Percentiles rank a stretch among this genome's conserved stretches.
These are phyloP conservation scores for Hanseniaspora occidentalis DNA, from an alignment of 805 yeast species.

Conservation along the genomic window DNA sequence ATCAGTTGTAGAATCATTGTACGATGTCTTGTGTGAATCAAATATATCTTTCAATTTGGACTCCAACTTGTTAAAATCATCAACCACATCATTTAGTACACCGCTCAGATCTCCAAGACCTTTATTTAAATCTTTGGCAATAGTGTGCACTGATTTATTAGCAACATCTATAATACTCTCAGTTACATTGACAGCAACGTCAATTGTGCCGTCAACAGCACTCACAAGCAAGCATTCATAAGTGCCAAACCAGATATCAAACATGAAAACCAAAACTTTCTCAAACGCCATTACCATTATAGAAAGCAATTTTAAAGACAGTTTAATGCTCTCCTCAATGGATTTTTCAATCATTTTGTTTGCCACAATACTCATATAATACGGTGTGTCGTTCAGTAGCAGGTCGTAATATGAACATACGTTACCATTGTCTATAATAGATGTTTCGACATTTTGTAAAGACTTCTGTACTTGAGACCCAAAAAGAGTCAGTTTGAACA, in stretches of 20 bases:
- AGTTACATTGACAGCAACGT: slow-evolving; percentile 62
- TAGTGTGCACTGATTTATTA: slow-evolving; percentile 41
- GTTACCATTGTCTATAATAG: slow-evolving; percentile 34
- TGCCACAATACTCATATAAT: slow-evolving; percentile 41
- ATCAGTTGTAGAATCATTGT: slow-evolving; percentile 21
- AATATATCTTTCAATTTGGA: slow-evolving; percentile 45
- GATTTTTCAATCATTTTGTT: slow-evolving; percentile 37
- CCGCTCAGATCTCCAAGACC: slow-evolving; percentile 52
- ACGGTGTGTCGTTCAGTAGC: slow-evolving; percentile 36
- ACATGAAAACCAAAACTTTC: slow-evolving; percentile 44
- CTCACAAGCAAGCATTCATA: slow-evolving; percentile 73
- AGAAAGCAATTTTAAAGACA: slow-evolving; percentile 31
- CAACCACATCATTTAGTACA: slow-evolving; percentile 45
- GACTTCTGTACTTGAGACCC: slow-evolving; percentile 32
- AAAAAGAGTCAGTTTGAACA: slow-evolving; percentile 51
- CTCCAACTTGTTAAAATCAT: slow-evolving; percentile 39
- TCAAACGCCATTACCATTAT: slow-evolving; percentile 45
- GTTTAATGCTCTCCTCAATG: slow-evolving; percentile 36
- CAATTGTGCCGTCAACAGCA: slow-evolving; percentile 58
- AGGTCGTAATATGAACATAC: slow-evolving; percentile 29
- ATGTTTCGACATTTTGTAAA: slow-evolving; percentile 27
- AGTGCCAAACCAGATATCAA: slow-evolving; percentile 74
- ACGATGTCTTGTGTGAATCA: slow-evolving; percentile 28
- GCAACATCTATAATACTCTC: slow-evolving; percentile 47
- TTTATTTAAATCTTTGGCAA: slow-evolving; percentile 51